phyloP scores from a whole-genome alignment of 2,329 filamentous ascomycete genomes.

The Epichloe scottii region DNA sequence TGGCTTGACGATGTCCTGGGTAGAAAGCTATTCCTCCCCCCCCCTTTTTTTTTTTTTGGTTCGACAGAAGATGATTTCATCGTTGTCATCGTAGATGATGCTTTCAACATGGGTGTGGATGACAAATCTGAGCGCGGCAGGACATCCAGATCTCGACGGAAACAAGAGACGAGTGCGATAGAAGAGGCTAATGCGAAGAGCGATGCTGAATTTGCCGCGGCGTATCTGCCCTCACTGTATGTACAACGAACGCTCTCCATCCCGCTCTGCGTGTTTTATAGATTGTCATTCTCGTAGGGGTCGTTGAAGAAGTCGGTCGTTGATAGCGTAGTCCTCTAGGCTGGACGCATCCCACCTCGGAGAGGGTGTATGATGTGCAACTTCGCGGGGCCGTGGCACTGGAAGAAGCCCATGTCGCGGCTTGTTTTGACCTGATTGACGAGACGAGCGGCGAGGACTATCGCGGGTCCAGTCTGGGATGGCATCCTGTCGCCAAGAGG shows the following conservation, averaged over 20 bases:
- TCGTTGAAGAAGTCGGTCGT: neutral
- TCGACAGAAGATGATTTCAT: neutral
- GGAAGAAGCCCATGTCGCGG: conserved; percentile 30
- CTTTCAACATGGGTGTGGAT: neutral
- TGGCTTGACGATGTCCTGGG: neutral
- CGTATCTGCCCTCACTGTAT: conserved; percentile 19
- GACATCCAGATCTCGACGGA: neutral
- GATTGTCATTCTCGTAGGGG: neutral
- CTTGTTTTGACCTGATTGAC: conserved; percentile 46
- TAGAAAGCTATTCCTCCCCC: neutral
- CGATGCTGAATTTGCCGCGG: neutral
- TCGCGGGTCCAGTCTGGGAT: conserved; percentile 46
- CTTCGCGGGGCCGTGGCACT: conserved; percentile 31
- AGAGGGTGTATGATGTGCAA: conserved; percentile 27
- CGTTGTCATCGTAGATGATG: neutral
- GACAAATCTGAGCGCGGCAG: neutral
- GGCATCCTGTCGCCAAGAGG: conserved; percentile 48
- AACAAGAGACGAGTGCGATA: neutral
- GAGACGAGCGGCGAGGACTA: conserved; percentile 54
- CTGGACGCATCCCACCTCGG: conserved; percentile 40
- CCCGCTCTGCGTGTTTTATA: neutral
- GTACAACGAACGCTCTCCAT: conserved; percentile 4
- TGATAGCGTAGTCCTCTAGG: conserved; percentile 2
- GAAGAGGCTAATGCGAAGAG: conserved; percentile 1
- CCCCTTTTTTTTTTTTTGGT: neutral